Conservation (phyloP, 2,329 filamentous ascomycete species). For the Rutstroemia sp. region DNA sequence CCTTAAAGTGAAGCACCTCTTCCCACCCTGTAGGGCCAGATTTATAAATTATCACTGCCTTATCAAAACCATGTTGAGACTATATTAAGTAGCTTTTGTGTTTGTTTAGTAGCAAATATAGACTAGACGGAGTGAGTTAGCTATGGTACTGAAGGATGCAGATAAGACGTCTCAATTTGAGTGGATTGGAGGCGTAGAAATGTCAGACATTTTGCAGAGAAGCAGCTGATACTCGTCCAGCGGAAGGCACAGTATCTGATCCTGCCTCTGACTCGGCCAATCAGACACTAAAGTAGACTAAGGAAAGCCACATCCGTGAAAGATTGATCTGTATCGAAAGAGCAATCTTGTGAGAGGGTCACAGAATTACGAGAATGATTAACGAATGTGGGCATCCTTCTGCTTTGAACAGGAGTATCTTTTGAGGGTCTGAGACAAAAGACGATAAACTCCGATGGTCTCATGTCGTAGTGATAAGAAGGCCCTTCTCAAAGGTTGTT, state of each 20-base stretch:
- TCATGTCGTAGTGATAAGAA: constrained; percentile 4
- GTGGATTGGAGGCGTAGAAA: not conserved
- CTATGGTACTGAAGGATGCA: not conserved
- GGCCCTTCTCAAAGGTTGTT: not conserved
- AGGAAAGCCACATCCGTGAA: not conserved
- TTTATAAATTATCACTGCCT: not conserved
- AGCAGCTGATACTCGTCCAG: constrained; percentile 3
- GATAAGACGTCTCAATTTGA: not conserved
- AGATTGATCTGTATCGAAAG: not conserved
- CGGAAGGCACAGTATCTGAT: not conserved
- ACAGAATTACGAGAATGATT: not conserved
- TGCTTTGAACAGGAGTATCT: not conserved
- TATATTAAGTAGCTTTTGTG: too few relatives aligned
- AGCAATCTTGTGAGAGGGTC: too few relatives aligned
- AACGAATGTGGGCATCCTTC: not conserved
- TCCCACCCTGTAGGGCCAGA: not conserved
- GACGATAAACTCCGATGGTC: constrained; percentile 5
- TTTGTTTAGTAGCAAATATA: not conserved
- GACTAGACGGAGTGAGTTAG: not conserved
- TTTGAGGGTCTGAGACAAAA: constrained; percentile 9
- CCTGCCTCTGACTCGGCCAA: constrained; percentile 5
- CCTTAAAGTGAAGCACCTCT: not conserved
- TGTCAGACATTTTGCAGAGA: constrained; percentile 6
- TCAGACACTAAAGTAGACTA: constrained; percentile 1
- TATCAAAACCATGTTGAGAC: not conserved